Percentiles rank a stretch among this genome's conserved stretches.
Conservation (phyloP, 176 grass and related monocot species). For the barley (Hordeum vulgare) region DNA sequence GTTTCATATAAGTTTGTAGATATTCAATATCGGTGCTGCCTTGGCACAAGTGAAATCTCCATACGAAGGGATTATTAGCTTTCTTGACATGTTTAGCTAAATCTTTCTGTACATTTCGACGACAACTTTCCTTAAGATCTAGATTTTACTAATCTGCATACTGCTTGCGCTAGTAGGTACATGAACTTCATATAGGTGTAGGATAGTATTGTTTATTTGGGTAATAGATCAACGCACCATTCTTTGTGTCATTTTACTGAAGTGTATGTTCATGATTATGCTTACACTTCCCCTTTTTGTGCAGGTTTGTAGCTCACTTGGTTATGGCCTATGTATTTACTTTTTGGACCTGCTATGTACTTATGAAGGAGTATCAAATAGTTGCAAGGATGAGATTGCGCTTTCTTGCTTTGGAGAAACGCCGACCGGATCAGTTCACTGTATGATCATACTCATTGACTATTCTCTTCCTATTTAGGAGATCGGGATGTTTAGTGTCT, state of each 20-base stretch:
- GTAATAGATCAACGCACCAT: not conserved
- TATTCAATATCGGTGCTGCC: not conserved
- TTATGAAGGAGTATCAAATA: constrained; percentile 72
- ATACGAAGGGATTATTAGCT: not conserved
- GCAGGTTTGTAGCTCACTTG: constrained; percentile 79
- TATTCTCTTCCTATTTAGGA: not conserved
- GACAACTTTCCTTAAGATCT: not conserved
- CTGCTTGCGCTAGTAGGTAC: not conserved
- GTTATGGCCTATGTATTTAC: constrained; percentile 76
- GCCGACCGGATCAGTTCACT: constrained; percentile 86
- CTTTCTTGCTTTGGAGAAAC: constrained; percentile 87
- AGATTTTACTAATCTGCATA: constrained; percentile 1
- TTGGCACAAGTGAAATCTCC: not conserved
- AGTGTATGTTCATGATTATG: not conserved
- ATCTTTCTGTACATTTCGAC: not conserved
- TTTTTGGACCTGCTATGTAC: constrained; percentile 95
- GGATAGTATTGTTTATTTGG: not conserved
- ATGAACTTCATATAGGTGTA: not conserved
- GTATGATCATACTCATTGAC: constrained; percentile 42
- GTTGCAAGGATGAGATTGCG: constrained; percentile 62
- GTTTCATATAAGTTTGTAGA: not conserved
- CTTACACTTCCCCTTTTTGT: not conserved
- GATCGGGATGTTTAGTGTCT: not conserved
- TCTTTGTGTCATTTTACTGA: not conserved
- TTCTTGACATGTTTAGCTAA: not conserved